Percentiles rank a stretch among this genome's conserved stretches.
Evolutionary conservation across 164 flowering plant species (phyloP).

Genomic region (Vitis cinerea): DNA sequence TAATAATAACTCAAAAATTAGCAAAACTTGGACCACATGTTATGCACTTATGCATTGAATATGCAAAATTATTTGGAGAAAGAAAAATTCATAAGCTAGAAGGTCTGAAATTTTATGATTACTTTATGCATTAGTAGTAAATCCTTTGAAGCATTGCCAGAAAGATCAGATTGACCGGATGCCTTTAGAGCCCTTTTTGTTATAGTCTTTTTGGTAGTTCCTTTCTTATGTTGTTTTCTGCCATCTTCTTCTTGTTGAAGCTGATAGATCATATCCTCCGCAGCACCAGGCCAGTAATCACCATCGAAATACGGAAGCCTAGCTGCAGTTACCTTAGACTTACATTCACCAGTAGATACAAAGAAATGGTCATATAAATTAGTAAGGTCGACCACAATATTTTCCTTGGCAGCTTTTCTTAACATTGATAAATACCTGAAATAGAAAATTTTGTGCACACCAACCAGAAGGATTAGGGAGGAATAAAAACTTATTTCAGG

Average conservation of each 20-base stretch:
- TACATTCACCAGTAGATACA: slow-evolving; percentile 74
- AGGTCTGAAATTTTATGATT: slow-evolving; percentile 17
- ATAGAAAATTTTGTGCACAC: slow-evolving; percentile 5
- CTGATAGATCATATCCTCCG: slow-evolving; percentile 89
- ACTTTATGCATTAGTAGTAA: slow-evolving; percentile 88
- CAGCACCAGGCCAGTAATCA: slow-evolving; percentile 99
- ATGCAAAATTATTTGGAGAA: not conserved
- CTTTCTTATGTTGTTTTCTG: slow-evolving; percentile 80
- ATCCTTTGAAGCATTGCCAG: slow-evolving; percentile 91
- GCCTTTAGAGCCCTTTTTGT: slow-evolving; percentile 95
- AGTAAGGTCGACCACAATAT: slow-evolving; percentile 82
- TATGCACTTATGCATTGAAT: too few relatives aligned
- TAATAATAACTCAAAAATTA: not conserved
- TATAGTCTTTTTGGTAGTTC: slow-evolving; percentile 72
- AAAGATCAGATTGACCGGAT: slow-evolving; percentile 89
- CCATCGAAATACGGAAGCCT: slow-evolving; percentile 98
- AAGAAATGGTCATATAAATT: slow-evolving; percentile 96
- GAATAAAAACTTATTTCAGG: not conserved
- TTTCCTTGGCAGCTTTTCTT: slow-evolving; percentile 82
- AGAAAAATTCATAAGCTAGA: not conserved
- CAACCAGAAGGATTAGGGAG: not conserved
- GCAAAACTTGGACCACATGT: not conserved
- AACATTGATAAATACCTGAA: slow-evolving; percentile 92
- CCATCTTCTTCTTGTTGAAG: slow-evolving; percentile 94
- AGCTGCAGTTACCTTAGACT: slow-evolving; percentile 94